Base-by-base conservation (phyloP, 169 alveolate genomes). In the Amoebophrya sp. region DNA sequence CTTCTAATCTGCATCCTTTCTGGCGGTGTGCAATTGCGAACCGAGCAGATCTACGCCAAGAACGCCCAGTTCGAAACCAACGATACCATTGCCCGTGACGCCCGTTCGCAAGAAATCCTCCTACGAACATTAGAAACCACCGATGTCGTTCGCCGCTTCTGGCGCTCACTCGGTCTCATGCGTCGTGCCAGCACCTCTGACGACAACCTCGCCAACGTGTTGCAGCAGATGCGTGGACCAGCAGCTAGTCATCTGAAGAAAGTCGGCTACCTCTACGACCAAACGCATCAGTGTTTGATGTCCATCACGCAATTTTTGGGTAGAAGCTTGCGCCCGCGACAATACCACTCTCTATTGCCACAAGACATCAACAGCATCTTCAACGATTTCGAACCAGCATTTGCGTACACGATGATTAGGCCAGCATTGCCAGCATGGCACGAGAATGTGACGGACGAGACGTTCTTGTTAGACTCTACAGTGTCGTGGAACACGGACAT, bases 251-350 rank as follows among this genome's bases (percentile, higher is more conserved):
- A 65, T 65, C n/a, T 65, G 83, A 65, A 65, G 26, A 65, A 65
- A 26, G 83, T 65, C 39, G 83, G 83, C 33, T 65, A 65, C 83
- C 26, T 65, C 39, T 65, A 65, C 83, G 83, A 65, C 83, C 83
- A 65, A 65, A 65, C 83, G 83, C 83, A 65, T 36, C 83, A 65
- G 83, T 65, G 83, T 26, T 26, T 65, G 83, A 65, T 65, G 83
- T 26, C 33, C 26, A 1, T 65, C 83, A 65, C 83, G 83, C 83
- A 65, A 36, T 65, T 65, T 65, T 26, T 65, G 83, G 83, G 83
- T 10, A 29, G 83, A 6, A 65, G 83, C 26, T 26, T 65, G 83
- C 12, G 0, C 39, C 83, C 12, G 83, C 10, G 33, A 10, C 33
- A 65, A 36, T 65, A 65, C 83, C 33, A 0, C 3, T 6, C 12